phyloP scores from a whole-genome alignment of 345 rosid species.

The Brassica rapa region DNA sequence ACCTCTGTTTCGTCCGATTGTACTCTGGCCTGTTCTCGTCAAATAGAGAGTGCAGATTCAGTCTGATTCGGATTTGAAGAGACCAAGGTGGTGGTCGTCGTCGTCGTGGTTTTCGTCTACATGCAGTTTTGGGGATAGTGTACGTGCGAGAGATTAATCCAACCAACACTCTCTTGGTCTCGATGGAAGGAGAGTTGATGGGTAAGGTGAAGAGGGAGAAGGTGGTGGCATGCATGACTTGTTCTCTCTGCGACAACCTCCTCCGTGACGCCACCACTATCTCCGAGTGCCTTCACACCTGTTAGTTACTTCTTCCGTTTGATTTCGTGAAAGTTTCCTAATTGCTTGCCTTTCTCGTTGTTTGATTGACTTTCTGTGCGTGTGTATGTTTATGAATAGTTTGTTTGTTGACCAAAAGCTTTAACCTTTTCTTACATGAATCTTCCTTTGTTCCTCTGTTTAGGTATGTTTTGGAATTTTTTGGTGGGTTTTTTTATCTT shows the following conservation, averaged over 20 bases:
- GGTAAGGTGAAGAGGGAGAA: slow-evolving; percentile 70
- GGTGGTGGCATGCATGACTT: slow-evolving; percentile 88
- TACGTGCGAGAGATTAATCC: slow-evolving; percentile 39
- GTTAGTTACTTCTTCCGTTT: slow-evolving; percentile 52
- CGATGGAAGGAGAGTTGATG: slow-evolving; percentile 44
- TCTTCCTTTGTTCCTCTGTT: neutral
- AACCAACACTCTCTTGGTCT: neutral
- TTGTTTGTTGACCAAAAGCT: slow-evolving; percentile 30
- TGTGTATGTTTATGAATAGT: slow-evolving; percentile 4
- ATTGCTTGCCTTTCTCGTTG: neutral
- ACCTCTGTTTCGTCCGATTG: slow-evolving; percentile 23
- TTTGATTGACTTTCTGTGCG: slow-evolving; percentile 20
- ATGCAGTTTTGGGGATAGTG: slow-evolving; percentile 48
- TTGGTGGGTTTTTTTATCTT: neutral
- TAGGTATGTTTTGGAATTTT: neutral
- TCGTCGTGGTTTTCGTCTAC: slow-evolving; percentile 13
- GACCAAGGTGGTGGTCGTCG: slow-evolving; percentile 20
- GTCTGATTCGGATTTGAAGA: slow-evolving; percentile 35
- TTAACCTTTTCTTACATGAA: neutral
- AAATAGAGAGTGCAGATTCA: neutral
- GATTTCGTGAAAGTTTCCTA: no score
- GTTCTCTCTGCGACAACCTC: slow-evolving; percentile 78
- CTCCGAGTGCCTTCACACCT: slow-evolving; percentile 92
- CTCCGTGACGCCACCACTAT: slow-evolving; percentile 88
- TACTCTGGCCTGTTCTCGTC: neutral